Percentiles rank a stretch among this genome's conserved stretches.
Evolutionary conservation across 208 protist genomes (phyloP).

Genomic region (Phytomonas sp.): DNA sequence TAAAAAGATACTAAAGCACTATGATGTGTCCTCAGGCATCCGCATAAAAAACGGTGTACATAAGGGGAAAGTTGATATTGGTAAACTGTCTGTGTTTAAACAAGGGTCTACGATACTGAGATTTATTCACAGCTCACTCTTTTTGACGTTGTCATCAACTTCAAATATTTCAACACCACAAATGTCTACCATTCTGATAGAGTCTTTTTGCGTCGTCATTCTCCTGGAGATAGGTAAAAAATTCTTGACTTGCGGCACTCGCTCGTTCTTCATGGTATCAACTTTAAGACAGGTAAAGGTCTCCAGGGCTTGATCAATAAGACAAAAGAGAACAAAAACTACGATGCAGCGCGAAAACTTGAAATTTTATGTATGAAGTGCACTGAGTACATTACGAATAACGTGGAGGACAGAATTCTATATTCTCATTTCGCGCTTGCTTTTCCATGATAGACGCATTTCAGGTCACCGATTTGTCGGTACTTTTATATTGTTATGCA

Average conservation of each 20-base stretch:
- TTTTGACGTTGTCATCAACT: constrained; percentile 50
- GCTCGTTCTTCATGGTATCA: constrained; percentile 21
- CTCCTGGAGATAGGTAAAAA: constrained; percentile 35
- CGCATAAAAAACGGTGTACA: constrained; percentile 34
- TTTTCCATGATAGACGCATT: constrained; percentile 89
- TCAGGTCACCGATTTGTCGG: constrained; percentile 92
- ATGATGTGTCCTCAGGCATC: constrained; percentile 29
- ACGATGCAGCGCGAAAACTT: constrained; percentile 45
- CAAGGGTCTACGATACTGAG: constrained; percentile 27
- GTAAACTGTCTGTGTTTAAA: constrained; percentile 30
- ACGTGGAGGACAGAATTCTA: constrained; percentile 17
- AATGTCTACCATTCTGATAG: constrained; percentile 40
- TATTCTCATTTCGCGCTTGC: constrained; percentile 87
- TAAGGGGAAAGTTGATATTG: constrained; percentile 53
- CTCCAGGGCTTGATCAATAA: constrained; percentile 42
- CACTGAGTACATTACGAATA: constrained; percentile 79
- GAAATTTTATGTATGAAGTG: constrained; percentile 66
- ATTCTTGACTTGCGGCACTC: constrained; percentile 22
- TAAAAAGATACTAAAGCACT: constrained; percentile 12
- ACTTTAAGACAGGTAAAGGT: constrained; percentile 26
- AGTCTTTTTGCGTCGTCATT: constrained; percentile 77
- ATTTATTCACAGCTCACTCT: constrained; percentile 38
- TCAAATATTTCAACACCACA: constrained; percentile 16
- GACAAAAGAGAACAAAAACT: constrained; percentile 17
- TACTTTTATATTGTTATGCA: constrained; percentile 92